Base-by-base conservation (phyloP, 2,329 filamentous ascomycete genomes). In the Aspergillus pseudoterreus region DNA sequence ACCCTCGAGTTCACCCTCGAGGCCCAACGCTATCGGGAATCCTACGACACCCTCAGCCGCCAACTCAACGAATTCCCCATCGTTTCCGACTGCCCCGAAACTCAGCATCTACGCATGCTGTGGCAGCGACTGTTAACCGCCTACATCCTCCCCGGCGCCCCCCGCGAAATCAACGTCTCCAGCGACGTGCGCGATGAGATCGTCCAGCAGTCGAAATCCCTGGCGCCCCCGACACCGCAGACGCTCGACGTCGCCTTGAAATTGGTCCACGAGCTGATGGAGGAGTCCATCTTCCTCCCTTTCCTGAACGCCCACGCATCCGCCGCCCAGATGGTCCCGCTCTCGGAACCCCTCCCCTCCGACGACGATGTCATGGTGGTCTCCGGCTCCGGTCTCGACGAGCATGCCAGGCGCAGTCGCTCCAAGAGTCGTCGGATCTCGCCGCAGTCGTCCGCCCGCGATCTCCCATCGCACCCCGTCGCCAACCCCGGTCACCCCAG, bases 1-100 rank as follows among this genome's bases (percentile, higher is more conserved):
- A 96, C 92, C 1, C 78, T 99, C 36, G 94, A 97, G 68, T 99
- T 99, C 71, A 96, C 92, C 38, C 87, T 96, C 79, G 94, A 96
- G 69, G 88, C 92, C 19, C 88, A 91, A 52, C 83, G 90, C 54
- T 99, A 97, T 68, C 82, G 84, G 47, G 82, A 85, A 62, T 80
- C 83, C 62, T 87, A 84, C 67, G 74, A 79, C 48, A 77, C 82
- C 51, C 77, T 83, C 63, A 74, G 82, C 52, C 82, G 82, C 50
- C 70, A 74, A 52, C 57, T 73, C 22, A 69, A 67, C 3, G 75
- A 75, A 43, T 72, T 72, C 49, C 73, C 76, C 14, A 71, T 78
- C 38, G 65, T 67, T 17, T 73, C 80, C 2, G 78, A 82, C 12
- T 78, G 76, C 38, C 77, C 82, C 51, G 80, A 85, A 59, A 78